Conservation (phyloP, 2,329 filamentous ascomycete genomes). For the Fusarium austroafricanum region DNA sequence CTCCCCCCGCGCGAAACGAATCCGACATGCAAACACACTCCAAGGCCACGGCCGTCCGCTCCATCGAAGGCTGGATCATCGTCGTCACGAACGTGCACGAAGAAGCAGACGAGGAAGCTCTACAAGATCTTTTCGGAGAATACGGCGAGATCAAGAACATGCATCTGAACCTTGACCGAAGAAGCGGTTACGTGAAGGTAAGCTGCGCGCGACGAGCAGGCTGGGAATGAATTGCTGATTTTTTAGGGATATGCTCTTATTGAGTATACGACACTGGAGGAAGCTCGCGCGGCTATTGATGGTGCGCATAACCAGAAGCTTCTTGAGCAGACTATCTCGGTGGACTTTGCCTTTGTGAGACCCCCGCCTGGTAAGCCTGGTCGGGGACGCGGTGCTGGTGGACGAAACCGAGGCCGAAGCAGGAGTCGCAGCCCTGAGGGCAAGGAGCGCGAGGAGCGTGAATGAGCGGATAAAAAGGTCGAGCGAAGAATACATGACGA, state of each 20-base stretch:
- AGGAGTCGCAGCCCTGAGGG: conserved; percentile 62
- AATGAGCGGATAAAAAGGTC: conserved; percentile 27
- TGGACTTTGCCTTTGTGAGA: conserved; percentile 88
- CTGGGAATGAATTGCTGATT: background rate
- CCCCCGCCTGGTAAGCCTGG: conserved; percentile 71
- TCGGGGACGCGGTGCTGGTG: conserved; percentile 53
- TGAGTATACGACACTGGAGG: conserved; percentile 82
- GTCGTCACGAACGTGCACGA: conserved; percentile 90
- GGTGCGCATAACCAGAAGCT: conserved; percentile 81
- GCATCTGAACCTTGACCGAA: conserved; percentile 83
- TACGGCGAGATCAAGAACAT: conserved; percentile 90
- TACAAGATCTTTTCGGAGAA: conserved; percentile 85
- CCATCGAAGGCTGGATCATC: conserved; percentile 90
- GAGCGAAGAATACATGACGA: background rate
- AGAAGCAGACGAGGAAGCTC: conserved; percentile 84
- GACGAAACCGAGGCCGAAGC: conserved; percentile 59
- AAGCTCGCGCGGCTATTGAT: conserved; percentile 85
- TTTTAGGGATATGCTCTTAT: conserved; percentile 83
- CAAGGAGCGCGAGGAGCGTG: conserved; percentile 51
- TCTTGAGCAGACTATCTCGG: conserved; percentile 82
- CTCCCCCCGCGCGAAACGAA: conserved; percentile 61
- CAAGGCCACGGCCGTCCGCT: conserved; percentile 83
- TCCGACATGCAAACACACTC: conserved; percentile 77
- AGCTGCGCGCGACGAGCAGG: conserved; percentile 9
- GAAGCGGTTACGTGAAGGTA: conserved; percentile 90